These are phyloP conservation scores for Termitomyces sp. DNA, from an alignment of 768 basidiomycete species.

Conservation along the genomic window DNA sequence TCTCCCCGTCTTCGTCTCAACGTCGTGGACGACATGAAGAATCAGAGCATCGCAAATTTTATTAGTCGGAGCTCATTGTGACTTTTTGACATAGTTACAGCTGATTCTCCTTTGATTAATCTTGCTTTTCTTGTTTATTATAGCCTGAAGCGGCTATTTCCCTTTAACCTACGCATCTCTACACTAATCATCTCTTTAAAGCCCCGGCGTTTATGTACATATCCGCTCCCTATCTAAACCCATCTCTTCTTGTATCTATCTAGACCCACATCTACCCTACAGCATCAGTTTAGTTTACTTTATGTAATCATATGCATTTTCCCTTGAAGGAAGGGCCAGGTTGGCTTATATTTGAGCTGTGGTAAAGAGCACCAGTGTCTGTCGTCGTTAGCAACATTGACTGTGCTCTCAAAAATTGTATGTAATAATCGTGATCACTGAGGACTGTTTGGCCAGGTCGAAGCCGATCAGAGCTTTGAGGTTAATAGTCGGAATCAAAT, in stretches of 20 bases:
- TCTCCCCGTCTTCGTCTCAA: conserved; percentile 31
- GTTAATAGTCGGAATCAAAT: background rate
- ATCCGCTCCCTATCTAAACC: conserved; percentile 21
- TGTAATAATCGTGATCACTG: background rate
- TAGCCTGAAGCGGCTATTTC: conserved; percentile 27
- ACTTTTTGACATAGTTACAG: conserved; percentile 30
- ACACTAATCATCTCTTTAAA: conserved; percentile 35
- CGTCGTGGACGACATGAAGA: conserved; percentile 40
- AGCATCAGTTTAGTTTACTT: conserved; percentile 13
- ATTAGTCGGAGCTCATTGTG: conserved; percentile 20
- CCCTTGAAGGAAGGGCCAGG: background rate
- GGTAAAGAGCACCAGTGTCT: conserved; percentile 1
- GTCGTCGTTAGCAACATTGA: background rate
- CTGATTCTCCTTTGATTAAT: conserved; percentile 29
- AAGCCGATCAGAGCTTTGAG: background rate
- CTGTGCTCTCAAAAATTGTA: background rate
- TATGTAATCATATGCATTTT: conserved; percentile 17
- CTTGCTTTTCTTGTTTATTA: conserved; percentile 35
- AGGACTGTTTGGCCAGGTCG: background rate
- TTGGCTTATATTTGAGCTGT: background rate
- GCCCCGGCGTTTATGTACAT: conserved; percentile 22
- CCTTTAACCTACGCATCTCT: conserved; percentile 20
- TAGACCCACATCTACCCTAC: conserved; percentile 19
- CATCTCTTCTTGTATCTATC: conserved; percentile 16
- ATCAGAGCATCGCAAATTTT: conserved; percentile 44